A percentile compares a stretch with the other conserved stretches of the same genome.
These are phyloP conservation scores for Sesbania bispinosa DNA, from an alignment of 306 rosid genomes.

Conservation along the genomic window DNA sequence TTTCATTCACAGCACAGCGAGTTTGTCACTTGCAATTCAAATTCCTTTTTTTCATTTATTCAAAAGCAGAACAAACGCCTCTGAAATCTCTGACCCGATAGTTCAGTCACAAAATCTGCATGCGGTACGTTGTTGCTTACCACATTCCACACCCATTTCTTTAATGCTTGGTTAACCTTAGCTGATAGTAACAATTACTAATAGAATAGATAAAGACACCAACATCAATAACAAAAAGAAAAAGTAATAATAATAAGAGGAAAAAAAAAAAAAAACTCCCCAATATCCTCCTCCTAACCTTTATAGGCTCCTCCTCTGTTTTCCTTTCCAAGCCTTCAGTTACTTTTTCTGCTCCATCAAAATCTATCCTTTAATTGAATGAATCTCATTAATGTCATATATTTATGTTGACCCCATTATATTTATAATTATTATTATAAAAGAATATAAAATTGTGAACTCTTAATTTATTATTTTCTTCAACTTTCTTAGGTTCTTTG, in stretches of 20 bases:
- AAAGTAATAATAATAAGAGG: too few species aligned
- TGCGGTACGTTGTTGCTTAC: slow-evolving; percentile 70
- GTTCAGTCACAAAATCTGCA: slow-evolving; percentile 88
- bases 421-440: background rate
- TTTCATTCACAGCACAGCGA: too few species aligned
- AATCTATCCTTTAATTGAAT: slow-evolving; percentile 20
- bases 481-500: too few species aligned
- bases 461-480: background rate
- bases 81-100: slow-evolving; percentile 78
- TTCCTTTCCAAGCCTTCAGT: slow-evolving; percentile 28
- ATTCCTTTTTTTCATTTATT: background rate
- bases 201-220: too few species aligned
- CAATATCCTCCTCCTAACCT: slow-evolving; percentile 13
- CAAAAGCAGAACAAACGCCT: slow-evolving; percentile 40
- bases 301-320: slow-evolving; percentile 24
- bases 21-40: background rate
- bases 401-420: background rate
- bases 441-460: too few species aligned
- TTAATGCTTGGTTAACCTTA: too few species aligned
- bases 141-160: slow-evolving; percentile 46
- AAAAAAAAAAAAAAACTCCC: background rate
- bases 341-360: slow-evolving; percentile 32
- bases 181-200: too few species aligned
- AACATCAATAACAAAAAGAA: too few species aligned
- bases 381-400: background rate